Evolutionary conservation across 1,284 basidiomycete genomes (phyloP).

Genomic region (Chondrostereum purpureum): DNA sequence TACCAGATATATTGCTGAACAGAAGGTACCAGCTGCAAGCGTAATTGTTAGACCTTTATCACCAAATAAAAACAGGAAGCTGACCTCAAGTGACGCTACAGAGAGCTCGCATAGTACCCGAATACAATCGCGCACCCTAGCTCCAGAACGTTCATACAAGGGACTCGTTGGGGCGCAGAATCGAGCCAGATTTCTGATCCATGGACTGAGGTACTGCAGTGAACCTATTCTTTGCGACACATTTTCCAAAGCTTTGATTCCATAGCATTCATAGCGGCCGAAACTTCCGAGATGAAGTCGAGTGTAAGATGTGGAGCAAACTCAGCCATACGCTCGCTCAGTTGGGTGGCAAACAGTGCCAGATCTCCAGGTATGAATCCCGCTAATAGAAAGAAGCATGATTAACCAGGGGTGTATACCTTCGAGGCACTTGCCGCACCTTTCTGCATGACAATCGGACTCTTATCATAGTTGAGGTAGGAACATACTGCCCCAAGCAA

Average conservation of each 20-base stretch:
- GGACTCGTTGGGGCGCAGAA: slow-evolving; percentile 66
- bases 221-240: slow-evolving; percentile 59
- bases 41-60: neutral
- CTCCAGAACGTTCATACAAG: slow-evolving; percentile 63
- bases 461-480: slow-evolving; percentile 73
- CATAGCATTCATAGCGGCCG: slow-evolving; percentile 60
- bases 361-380: slow-evolving; percentile 72
- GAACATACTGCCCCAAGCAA: slow-evolving; percentile 72
- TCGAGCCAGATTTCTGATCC: slow-evolving; percentile 73
- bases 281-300: slow-evolving; percentile 82
- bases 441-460: slow-evolving; percentile 58
- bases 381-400: slow-evolving; percentile 27
- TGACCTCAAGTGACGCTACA: slow-evolving; percentile 62
- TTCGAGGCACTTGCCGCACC: slow-evolving; percentile 25
- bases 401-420: neutral
- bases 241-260: slow-evolving; percentile 32
- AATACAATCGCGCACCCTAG: slow-evolving; percentile 71
- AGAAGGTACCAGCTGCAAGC: slow-evolving; percentile 52
- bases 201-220: slow-evolving; percentile 77
- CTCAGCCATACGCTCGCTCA: slow-evolving; percentile 69
- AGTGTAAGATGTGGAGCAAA: slow-evolving; percentile 77
- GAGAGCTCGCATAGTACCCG: slow-evolving; percentile 73
- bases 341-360: slow-evolving; percentile 51
- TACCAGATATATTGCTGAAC: slow-evolving; percentile 73
- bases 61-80: neutral